phyloP scores from a whole-genome alignment of 495 filamentous ascomycete genomes.

The Penicillium tannophilum region DNA sequence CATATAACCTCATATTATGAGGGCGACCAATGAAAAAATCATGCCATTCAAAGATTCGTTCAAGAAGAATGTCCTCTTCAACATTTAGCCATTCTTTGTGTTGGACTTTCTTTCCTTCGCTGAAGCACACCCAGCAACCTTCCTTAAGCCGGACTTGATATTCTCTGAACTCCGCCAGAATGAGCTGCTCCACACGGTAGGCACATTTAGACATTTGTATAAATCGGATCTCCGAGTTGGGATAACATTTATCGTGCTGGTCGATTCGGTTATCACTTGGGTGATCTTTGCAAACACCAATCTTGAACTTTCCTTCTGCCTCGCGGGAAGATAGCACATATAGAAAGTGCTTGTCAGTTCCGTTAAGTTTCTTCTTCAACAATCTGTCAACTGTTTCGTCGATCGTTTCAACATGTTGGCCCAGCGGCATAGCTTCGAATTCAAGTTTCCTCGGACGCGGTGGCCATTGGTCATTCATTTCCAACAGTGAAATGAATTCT shows the following conservation, averaged over 20 bases:
- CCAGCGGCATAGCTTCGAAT: not conserved
- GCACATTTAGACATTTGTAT: too few species aligned
- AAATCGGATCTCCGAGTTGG: too few species aligned
- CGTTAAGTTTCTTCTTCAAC: not conserved
- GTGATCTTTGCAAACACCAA: not conserved
- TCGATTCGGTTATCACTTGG: not conserved
- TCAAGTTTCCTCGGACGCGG: too few species aligned
- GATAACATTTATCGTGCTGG: not conserved
- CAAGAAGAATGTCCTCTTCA: not conserved
- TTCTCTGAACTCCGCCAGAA: not conserved
- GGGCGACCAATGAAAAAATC: not conserved
- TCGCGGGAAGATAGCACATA: not conserved
- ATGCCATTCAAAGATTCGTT: not conserved
- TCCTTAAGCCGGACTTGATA: too few species aligned
- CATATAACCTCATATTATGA: not conserved
- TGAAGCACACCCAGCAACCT: too few species aligned
- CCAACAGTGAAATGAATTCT: too few species aligned
- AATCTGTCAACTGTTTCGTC: not conserved
- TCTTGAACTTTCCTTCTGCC: not conserved
- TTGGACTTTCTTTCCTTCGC: too few species aligned
- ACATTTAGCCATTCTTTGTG: not conserved
- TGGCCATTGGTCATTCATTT: too few species aligned
- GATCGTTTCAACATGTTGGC: not conserved
- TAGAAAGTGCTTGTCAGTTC: not conserved
- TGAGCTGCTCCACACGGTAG: not conserved